These are phyloP conservation scores for Chamaecrista fasciculata DNA, from an alignment of 306 rosid species.

Conservation along the genomic window DNA sequence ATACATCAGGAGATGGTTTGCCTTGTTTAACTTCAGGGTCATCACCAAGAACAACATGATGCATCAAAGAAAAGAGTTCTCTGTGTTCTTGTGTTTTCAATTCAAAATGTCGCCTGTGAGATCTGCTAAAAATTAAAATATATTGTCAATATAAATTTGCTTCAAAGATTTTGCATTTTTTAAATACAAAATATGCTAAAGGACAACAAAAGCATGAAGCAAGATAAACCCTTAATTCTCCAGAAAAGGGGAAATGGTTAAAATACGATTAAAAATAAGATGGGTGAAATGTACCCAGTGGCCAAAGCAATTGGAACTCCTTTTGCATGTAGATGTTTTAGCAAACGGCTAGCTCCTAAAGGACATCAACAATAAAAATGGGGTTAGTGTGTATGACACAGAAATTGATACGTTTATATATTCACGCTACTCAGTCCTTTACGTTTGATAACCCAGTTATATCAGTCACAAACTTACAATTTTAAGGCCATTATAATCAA, in stretches of 20 bases:
- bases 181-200: neutral
- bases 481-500: neutral
- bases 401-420: neutral
- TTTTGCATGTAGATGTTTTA: slow-evolving; percentile 73
- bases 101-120: slow-evolving; percentile 75
- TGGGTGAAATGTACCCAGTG: slow-evolving; percentile 56
- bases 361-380: neutral
- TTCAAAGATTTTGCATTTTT: neutral
- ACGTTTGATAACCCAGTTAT: neutral
- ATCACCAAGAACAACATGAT: slow-evolving; percentile 87
- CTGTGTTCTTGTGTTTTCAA: slow-evolving; percentile 80
- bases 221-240: slow-evolving; percentile 19
- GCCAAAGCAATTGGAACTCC: slow-evolving; percentile 79
- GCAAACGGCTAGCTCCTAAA: slow-evolving; percentile 73
- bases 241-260: neutral
- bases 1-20: slow-evolving; percentile 87
- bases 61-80: slow-evolving; percentile 78
- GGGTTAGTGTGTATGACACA: slow-evolving; percentile 1
- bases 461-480: neutral
- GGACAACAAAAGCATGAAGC: neutral
- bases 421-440: neutral
- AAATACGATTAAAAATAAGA: neutral
- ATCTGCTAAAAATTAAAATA: slow-evolving; percentile 47
- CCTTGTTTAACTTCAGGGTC: slow-evolving; percentile 97
- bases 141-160: slow-evolving; percentile 13